These are phyloP conservation scores for carrot (Daucus carota) DNA, from an alignment of 129 eudicot genomes.

Conservation along the genomic window DH1_v3.0 NC_030384.2:43350001-43350500, in stretches of 20 bases:
- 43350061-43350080: constrained; percentile 94
- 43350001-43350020: constrained; percentile 98
- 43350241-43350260: background rate
- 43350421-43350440: constrained; percentile 1
- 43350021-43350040: constrained; percentile 97
- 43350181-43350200: background rate
- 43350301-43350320: background rate
- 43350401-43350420: constrained; percentile 6
- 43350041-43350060: constrained; percentile 85
- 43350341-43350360: background rate
- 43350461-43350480: background rate
- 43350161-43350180: background rate
- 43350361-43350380: background rate
- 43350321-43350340: background rate
- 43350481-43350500: background rate
- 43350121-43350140: constrained; percentile 76
- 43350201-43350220: background rate
- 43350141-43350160: constrained; percentile 82
- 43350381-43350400: background rate
- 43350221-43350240: constrained; percentile 10
- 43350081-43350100: constrained; percentile 99
- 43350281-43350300: background rate
- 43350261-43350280: background rate
- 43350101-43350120: constrained; percentile 84
- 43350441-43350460: background rate